Conservation (phyloP, 768 basidiomycete species). For the Mycena haematopus region DNA sequence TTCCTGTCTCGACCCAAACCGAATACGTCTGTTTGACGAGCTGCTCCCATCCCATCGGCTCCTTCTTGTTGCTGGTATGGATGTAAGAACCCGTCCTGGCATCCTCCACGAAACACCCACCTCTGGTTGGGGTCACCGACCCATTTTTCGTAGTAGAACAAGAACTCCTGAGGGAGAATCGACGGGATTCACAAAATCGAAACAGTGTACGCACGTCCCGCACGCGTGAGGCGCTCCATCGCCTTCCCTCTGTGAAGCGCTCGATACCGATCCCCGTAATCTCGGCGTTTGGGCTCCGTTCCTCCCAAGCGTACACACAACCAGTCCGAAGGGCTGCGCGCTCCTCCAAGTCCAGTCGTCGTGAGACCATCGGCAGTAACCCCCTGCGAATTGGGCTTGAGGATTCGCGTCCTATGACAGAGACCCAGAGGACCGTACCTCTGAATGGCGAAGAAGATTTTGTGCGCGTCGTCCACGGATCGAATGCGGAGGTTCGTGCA, state of each 20-base stretch:
- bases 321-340: slow-evolving; percentile 61
- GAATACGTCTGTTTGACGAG: slow-evolving; percentile 88
- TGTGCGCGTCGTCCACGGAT: slow-evolving; percentile 79
- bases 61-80: slow-evolving; percentile 44
- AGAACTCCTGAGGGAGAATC: slow-evolving; percentile 64
- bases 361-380: slow-evolving; percentile 72
- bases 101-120: slow-evolving; percentile 38
- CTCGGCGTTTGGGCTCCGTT: slow-evolving; percentile 74
- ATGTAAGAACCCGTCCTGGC: slow-evolving; percentile 22
- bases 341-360: slow-evolving; percentile 81
- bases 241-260: slow-evolving; percentile 82
- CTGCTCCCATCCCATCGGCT: slow-evolving; percentile 68
- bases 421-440: background rate
- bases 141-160: slow-evolving; percentile 85
- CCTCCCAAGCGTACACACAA: slow-evolving; percentile 75
- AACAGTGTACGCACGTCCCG: slow-evolving; percentile 63
- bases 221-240: slow-evolving; percentile 85
- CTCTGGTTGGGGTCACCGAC: slow-evolving; percentile 50
- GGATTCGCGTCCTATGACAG: background rate
- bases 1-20: slow-evolving; percentile 71
- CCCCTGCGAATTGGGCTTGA: slow-evolving; percentile 54
- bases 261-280: slow-evolving; percentile 84
- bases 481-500: slow-evolving; percentile 77
- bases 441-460: slow-evolving; percentile 77
- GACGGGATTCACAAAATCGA: slow-evolving; percentile 11